These are phyloP conservation scores for Irpex rosettiformis DNA, from an alignment of 1,284 basidiomycete species.

Conservation along the genomic window DNA sequence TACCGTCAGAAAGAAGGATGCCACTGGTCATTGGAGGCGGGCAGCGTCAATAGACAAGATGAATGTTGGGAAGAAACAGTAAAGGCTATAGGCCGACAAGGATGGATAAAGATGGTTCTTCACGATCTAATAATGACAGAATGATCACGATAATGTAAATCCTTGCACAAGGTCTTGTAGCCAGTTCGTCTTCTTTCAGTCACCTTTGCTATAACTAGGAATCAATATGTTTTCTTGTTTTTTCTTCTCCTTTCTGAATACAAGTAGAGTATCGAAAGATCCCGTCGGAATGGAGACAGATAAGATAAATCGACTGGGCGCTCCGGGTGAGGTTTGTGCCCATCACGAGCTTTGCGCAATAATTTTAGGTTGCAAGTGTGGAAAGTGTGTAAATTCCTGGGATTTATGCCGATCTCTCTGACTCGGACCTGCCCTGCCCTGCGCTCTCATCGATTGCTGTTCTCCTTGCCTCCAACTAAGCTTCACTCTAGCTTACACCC, in stretches of 20 bases:
- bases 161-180: background rate
- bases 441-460: background rate
- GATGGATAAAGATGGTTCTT: background rate
- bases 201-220: too few relatives aligned
- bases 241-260: background rate
- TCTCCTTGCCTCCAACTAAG: background rate
- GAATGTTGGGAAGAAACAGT: slow-evolving; percentile 12
- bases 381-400: background rate
- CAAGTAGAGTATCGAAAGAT: background rate
- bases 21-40: slow-evolving; percentile 65
- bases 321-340: background rate
- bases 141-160: background rate
- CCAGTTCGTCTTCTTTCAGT: too few relatives aligned
- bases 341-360: background rate
- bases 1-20: slow-evolving; percentile 81
- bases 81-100: background rate
- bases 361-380: slow-evolving; percentile 1
- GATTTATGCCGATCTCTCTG: background rate
- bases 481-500: background rate
- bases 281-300: background rate
- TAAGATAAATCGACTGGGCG: background rate
- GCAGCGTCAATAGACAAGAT: slow-evolving; percentile 31
- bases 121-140: background rate
- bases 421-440: background rate
- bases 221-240: too few relatives aligned